A percentile compares a stretch with the other conserved stretches of the same genome.
phyloP scores from a whole-genome alignment of 352 stramenopile species.

The Globisporangium alternatum region DNA sequence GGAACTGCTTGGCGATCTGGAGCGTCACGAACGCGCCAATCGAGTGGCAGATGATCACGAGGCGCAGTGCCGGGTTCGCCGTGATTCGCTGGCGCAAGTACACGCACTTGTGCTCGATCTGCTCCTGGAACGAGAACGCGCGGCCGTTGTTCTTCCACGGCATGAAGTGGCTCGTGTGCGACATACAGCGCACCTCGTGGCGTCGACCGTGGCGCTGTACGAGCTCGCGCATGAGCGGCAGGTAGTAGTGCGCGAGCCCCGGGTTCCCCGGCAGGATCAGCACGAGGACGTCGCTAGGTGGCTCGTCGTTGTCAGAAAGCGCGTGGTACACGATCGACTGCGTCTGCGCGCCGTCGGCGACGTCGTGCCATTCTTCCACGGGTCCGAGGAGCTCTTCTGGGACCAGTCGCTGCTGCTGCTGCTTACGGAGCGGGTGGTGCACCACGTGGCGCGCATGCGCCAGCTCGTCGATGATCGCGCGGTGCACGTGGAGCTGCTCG shows the following conservation, averaged over 20 bases:
- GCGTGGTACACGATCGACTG: conserved; percentile 53
- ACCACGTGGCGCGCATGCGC: conserved; percentile 11
- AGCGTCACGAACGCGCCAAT: conserved; percentile 60
- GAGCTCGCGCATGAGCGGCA: conserved; percentile 63
- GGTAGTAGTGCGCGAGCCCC: conserved; percentile 58
- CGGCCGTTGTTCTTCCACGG: conserved; percentile 57
- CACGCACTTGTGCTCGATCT: conserved; percentile 51
- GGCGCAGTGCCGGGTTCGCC: conserved; percentile 38
- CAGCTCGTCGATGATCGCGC: conserved; percentile 29
- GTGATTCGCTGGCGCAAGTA: conserved; percentile 43
- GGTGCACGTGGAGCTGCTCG: conserved; percentile 38
- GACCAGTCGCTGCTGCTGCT: conserved; percentile 8
- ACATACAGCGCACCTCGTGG: conserved; percentile 58
- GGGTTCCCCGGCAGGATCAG: conserved; percentile 69
- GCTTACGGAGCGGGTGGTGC: neutral
- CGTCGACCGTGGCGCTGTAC: conserved; percentile 26
- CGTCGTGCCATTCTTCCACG: conserved; percentile 49
- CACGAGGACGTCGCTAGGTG: conserved; percentile 40
- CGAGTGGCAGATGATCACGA: conserved; percentile 66
- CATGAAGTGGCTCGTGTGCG: conserved; percentile 63
- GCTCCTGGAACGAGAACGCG: conserved; percentile 51
- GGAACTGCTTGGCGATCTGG: conserved; percentile 50
- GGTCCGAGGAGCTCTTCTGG: conserved; percentile 19
- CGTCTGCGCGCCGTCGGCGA: conserved; percentile 36
- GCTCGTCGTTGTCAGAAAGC: conserved; percentile 10